phyloP scores from a whole-genome alignment of 2,329 filamentous ascomycete genomes.

The Nigrograna mackinnonii region DNA sequence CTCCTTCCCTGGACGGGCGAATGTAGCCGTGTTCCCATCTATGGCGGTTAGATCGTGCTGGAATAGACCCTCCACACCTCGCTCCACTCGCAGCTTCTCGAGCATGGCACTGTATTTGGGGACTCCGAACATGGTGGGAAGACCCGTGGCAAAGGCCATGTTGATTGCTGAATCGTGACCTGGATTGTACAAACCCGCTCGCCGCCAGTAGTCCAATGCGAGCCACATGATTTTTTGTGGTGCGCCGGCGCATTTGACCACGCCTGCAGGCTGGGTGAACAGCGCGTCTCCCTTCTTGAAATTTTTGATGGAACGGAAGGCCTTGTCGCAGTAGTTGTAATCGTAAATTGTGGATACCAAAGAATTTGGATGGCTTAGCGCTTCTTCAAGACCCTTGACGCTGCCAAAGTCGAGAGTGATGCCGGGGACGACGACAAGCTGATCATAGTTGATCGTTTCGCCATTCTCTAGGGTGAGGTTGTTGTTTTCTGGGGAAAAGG shows the following conservation, averaged over 20 bases:
- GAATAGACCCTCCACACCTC: slow-evolving; percentile 43
- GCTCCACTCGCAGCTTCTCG: slow-evolving; percentile 37
- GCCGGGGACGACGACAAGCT: slow-evolving; percentile 64
- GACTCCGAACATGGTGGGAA: slow-evolving; percentile 45
- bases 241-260: slow-evolving; percentile 44
- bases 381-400: slow-evolving; percentile 37
- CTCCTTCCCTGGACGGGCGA: slow-evolving; percentile 26
- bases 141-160: slow-evolving; percentile 42
- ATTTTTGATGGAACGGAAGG: slow-evolving; percentile 29
- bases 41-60: slow-evolving; percentile 42
- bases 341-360: slow-evolving; percentile 42
- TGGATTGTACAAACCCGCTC: slow-evolving; percentile 36
- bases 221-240: slow-evolving; percentile 49
- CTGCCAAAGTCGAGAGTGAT: slow-evolving; percentile 33
- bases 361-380: slow-evolving; percentile 36
- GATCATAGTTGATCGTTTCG: slow-evolving; percentile 63
- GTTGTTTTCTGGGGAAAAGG: slow-evolving; percentile 61
- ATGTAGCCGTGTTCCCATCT: slow-evolving; percentile 41
- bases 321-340: slow-evolving; percentile 44
- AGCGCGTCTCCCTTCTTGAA: slow-evolving; percentile 39
- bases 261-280: slow-evolving; percentile 44
- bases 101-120: slow-evolving; percentile 42
- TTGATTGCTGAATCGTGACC: slow-evolving; percentile 32
- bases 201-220: slow-evolving; percentile 43
- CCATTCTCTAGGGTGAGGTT: slow-evolving; percentile 59